Base-by-base conservation (phyloP, 208 protist genomes). In the Trypanosoma congolense region DNA sequence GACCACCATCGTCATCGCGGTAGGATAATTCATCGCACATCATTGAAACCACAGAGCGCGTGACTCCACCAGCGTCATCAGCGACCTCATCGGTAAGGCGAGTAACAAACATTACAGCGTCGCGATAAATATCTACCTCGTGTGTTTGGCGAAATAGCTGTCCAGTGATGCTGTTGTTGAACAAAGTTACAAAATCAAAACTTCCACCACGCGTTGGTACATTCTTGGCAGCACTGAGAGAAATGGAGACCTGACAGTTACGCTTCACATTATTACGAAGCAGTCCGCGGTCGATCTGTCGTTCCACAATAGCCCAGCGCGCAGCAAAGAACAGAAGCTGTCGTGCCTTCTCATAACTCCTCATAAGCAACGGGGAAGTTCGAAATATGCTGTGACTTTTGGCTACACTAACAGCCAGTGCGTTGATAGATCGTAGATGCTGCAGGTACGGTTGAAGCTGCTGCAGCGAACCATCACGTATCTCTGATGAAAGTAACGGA, bases 1-100 rank as follows among this genome's bases (percentile, higher is more conserved):
- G 46, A 25, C 81, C 78, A 47, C 54, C 63, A 12, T 64, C 49
- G 12, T 72, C 59, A 30, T 65, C 51, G 24, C 73, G 77, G 57
- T 82, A 95, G 38, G 65, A 88, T 33, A 95, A 54, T 66, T 95
- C 87, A 52, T 95, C 84, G 40, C 75, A 77, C 36, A 95, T 80
- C 70, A 87, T 88, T 40, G 83, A 84, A 44, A 95, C 69, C 4
- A 95, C 61, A 3, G 82, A 80, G 41, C 87, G 87, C 18, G 87
- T 90, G 4, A 95, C 87, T 16, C 87, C 87, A 29, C 87, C 87
- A 1, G 77, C 87, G 65, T 95, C 87, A 14, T 77, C 61, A 9
- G 70, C 71, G 4, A 88, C 73, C 21, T 83, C 72, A 47, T 67
- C 76, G 14, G 67, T 50, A 6, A 95, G 72, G 25, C 70, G 65